Percentiles rank a stretch among this genome's conserved stretches.
phyloP scores from a whole-genome alignment of 1,284 basidiomycete species.

The Wolfiporia cocos region DNA sequence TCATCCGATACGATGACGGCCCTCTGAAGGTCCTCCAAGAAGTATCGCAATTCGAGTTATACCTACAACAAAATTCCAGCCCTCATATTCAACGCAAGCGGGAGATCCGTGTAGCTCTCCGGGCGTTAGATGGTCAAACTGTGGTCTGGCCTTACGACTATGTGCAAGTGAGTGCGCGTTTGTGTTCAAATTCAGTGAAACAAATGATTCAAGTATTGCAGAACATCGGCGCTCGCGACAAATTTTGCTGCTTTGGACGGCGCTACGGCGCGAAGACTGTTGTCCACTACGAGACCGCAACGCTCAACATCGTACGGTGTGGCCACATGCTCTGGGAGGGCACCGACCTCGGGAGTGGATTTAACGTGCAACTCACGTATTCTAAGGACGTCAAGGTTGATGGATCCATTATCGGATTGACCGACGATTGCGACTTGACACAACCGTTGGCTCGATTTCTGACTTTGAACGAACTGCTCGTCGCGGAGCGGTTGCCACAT shows the following conservation, averaged over 20 bases:
- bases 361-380: conserved; percentile 60
- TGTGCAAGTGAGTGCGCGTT: conserved; percentile 38
- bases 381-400: conserved; percentile 42
- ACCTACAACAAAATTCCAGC: conserved; percentile 61
- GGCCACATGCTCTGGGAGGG: conserved; percentile 54
- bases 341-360: conserved; percentile 64
- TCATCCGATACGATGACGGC: conserved; percentile 71
- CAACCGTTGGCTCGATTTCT: conserved; percentile 61
- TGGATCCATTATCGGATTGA: conserved; percentile 59
- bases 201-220: no score
- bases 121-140: conserved; percentile 61
- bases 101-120: conserved; percentile 60
- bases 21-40: conserved; percentile 42
- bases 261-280: conserved; percentile 45
- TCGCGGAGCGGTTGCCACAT: conserved; percentile 38
- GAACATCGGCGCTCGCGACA: conserved; percentile 37
- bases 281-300: conserved; percentile 42
- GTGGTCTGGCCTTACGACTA: conserved; percentile 66
- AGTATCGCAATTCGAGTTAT: conserved; percentile 49
- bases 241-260: conserved; percentile 36
- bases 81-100: conserved; percentile 43
- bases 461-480: conserved; percentile 48
- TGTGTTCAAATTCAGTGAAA: no score
- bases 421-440: conserved; percentile 64
- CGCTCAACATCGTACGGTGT: conserved; percentile 50